phyloP scores from a whole-genome alignment of 352 stramenopile genomes.

The Globisporangium canariense region DNA sequence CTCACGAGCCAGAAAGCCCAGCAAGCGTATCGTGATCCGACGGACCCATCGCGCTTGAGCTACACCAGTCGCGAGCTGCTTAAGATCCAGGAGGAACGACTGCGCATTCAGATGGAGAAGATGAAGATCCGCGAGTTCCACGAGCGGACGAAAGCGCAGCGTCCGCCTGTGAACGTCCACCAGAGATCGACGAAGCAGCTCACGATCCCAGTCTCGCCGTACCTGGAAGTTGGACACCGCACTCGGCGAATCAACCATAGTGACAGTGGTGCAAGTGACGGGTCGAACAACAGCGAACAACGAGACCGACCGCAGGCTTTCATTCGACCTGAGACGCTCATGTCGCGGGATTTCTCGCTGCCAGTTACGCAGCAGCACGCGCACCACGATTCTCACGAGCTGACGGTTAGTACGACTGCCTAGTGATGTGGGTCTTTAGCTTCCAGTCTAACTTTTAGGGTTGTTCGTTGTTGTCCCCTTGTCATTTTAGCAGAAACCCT shows the following conservation, averaged over 20 bases:
- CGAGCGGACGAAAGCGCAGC: slow-evolving; percentile 65
- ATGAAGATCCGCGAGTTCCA: slow-evolving; percentile 80
- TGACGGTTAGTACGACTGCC: slow-evolving; percentile 5
- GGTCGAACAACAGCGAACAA: background rate
- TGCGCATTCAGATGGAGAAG: slow-evolving; percentile 59
- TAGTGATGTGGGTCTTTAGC: background rate
- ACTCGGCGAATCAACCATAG: slow-evolving; percentile 32
- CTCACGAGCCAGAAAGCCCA: slow-evolving; percentile 35
- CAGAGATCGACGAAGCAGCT: slow-evolving; percentile 79
- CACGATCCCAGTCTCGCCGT: slow-evolving; percentile 69
- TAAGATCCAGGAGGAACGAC: slow-evolving; percentile 72
- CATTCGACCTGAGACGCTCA: slow-evolving; percentile 19
- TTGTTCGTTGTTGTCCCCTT: background rate
- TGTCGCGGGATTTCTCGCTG: slow-evolving; percentile 16
- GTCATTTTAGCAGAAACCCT: slow-evolving; percentile 2
- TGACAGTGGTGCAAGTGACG: slow-evolving; percentile 16
- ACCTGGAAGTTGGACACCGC: slow-evolving; percentile 58
- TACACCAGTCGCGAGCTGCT: slow-evolving; percentile 75
- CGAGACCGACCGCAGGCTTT: slow-evolving; percentile 8
- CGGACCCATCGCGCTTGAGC: slow-evolving; percentile 56
- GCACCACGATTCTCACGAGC: background rate
- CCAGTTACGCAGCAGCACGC: slow-evolving; percentile 2
- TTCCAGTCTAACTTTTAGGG: slow-evolving; percentile 1
- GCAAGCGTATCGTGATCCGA: slow-evolving; percentile 28
- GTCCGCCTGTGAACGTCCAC: slow-evolving; percentile 60